Evolutionary conservation across 2,329 filamentous ascomycete species (phyloP), one percentile per base, ranked within the genome.

Genomic region (Pezicula carpinea): DNA sequence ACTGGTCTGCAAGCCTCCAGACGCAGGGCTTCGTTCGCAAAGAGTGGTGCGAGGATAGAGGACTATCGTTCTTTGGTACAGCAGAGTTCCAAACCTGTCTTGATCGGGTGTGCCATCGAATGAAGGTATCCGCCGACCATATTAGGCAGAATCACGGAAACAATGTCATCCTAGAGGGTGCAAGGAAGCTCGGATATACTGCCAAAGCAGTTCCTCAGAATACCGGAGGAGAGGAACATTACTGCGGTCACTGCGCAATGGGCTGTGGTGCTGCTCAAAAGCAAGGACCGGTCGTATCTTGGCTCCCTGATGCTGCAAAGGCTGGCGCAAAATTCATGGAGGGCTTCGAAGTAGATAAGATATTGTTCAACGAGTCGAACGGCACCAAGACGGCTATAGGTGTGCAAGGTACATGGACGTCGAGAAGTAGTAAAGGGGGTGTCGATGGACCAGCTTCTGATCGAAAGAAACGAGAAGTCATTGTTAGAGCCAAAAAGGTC

Each of bases 271-370:
- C 79, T 2, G 81, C 77, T 39, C 81, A 83, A 53, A 96, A 96
- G 69, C 83, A 86, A 64, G 89, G 91, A 0, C 87, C 91, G 0
- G 77, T 80, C 0, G 81, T 87, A 19, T 81, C 80, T 6, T 96
- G 82, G 74, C 71, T 96, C 13, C 87, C 87, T 0, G 88, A 90
- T 57, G 90, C 92, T 2, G 85, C 83, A 1, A 75, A 76, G 44
- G 82, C 86, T 1, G 90, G 90, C 0, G 87, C 90, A 1, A 73
- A 77, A 53, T 96, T 96, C 62, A 78, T 95, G 48, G 89, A 96
- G 70, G 90, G 90, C 0, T 89, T 93, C 59, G 67, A 82, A 17
- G 87, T 83, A 0, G 78, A 87, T 11, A 76, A 77, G 50, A 72
- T 96, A 14, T 54, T 87, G 0, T 95, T 95, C 62, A 79, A 82